These are phyloP conservation scores for Wallacemonas sp. DNA, from an alignment of 208 protist genomes.

Conservation along the genomic window DNA sequence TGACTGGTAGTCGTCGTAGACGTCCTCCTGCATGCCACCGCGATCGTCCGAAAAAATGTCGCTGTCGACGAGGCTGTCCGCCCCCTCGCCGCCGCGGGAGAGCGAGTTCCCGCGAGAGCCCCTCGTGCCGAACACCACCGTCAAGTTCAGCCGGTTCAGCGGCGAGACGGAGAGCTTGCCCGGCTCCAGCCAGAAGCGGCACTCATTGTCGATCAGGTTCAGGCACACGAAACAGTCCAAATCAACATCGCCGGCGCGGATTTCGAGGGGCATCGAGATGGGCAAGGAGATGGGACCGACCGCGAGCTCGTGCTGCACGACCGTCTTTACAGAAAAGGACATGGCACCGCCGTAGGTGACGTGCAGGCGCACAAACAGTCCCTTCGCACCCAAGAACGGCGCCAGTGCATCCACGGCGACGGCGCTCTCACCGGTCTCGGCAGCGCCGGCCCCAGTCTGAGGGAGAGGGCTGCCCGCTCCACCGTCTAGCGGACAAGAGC, in stretches of 20 bases:
- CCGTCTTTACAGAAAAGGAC: constrained; percentile 46
- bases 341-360: constrained; percentile 83
- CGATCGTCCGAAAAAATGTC: neutral
- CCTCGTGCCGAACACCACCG: constrained; percentile 51
- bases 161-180: constrained; percentile 65
- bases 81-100: constrained; percentile 25
- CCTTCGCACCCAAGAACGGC: constrained; percentile 47
- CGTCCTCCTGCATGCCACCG: constrained; percentile 17
- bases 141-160: constrained; percentile 66
- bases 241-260: constrained; percentile 66
- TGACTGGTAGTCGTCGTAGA: constrained; percentile 10
- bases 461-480: no score
- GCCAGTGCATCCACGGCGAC: constrained; percentile 24
- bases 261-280: constrained; percentile 62
- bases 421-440: no score
- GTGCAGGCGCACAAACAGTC: constrained; percentile 75
- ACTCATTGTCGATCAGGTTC: constrained; percentile 59
- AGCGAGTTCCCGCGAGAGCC: neutral
- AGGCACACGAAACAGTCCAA: constrained; percentile 79
- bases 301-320: constrained; percentile 56
- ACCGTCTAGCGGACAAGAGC: no score
- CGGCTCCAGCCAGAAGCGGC: constrained; percentile 70
- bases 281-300: constrained; percentile 46
- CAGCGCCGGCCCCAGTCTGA: no score
- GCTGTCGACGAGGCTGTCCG: constrained; percentile 18